Evolutionary conservation across 768 basidiomycete species (phyloP), one percentile per base, ranked within the genome.

Genomic region (Tricholoma sp.): DNA sequence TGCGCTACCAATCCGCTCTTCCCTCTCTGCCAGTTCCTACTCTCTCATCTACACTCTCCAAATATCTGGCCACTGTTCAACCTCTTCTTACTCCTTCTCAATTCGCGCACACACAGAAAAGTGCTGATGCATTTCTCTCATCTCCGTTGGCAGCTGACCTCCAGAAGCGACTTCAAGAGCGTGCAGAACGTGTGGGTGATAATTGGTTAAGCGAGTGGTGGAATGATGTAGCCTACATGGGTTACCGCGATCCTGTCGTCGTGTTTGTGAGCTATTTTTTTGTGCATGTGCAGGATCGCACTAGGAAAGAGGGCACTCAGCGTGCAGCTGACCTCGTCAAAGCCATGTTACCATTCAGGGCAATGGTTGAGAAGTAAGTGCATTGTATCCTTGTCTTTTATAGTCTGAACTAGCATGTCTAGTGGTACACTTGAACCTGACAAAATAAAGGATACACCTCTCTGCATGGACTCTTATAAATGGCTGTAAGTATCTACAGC

Each of bases 191-290:
- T 24, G 80, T 82, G 1, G 70, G 71, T 52, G 76, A 75, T 63
- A 94, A 80, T 75, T 99, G 97, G 97, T 78, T 99, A n/a, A 80
- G 82, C 48, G 93, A 96, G 52, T 99, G 97, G 97, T 99, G 96
- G 96, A 95, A 98, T 72, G 92, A 97, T 34, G 82, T 70, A 4
- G 95, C 95, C 15, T 91, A 90, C 68, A 86, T 92, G 88, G 87
- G 76, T 6, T 91, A 91, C 66, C 81, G 91, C 49, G 95, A 96
- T 63, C 86, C 94, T 1, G 91, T 97, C 49, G 88, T 95, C 31
- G 89, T 95, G 12, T 89, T 85, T 61, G 93, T 95, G 64, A 93
- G 88, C 79, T 99, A 99, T 76, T 98, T 89, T 75, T 99, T 91
- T 69, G 81, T 94, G 8, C 95, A 98, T 70, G 68, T 85, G 45